Evolutionary conservation across 2,329 filamentous ascomycete genomes (phyloP).

Genomic region (Dactylellina cionopaga): DNA sequence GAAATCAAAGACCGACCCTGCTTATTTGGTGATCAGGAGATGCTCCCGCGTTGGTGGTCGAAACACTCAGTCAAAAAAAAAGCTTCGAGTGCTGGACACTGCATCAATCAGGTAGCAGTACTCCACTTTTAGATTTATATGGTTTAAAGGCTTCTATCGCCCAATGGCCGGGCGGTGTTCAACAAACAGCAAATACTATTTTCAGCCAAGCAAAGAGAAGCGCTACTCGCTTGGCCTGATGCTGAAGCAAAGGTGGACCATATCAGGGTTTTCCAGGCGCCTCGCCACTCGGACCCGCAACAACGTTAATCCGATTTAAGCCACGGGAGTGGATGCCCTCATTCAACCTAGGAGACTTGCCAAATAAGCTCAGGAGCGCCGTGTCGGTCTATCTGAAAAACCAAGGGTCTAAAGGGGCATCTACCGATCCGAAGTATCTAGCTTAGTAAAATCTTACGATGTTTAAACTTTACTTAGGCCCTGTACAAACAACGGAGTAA

Average conservation of each 20-base stretch:
- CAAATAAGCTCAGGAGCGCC: constrained; percentile 16
- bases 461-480: background rate
- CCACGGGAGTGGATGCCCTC: constrained; percentile 22
- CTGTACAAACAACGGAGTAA: too few relatives aligned
- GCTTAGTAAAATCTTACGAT: constrained; percentile 3
- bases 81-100: too few relatives aligned
- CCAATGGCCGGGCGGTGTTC: too few relatives aligned
- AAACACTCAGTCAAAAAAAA: constrained; percentile 21
- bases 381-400: background rate
- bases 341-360: background rate
- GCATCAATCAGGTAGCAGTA: too few relatives aligned
- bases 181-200: too few relatives aligned
- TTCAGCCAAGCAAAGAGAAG: background rate
- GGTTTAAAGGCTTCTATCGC: too few relatives aligned
- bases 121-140: too few relatives aligned
- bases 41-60: background rate
- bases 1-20: too few relatives aligned
- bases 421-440: background rate
- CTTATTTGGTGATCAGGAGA: too few relatives aligned
- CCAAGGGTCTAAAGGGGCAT: background rate
- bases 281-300: constrained; percentile 30
- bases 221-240: constrained; percentile 32
- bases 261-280: constrained; percentile 20
- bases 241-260: constrained; percentile 2
- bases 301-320: constrained; percentile 50